Base-by-base conservation (phyloP, 1,139 yeast genomes). In the Zygoascus sp. region DNA sequence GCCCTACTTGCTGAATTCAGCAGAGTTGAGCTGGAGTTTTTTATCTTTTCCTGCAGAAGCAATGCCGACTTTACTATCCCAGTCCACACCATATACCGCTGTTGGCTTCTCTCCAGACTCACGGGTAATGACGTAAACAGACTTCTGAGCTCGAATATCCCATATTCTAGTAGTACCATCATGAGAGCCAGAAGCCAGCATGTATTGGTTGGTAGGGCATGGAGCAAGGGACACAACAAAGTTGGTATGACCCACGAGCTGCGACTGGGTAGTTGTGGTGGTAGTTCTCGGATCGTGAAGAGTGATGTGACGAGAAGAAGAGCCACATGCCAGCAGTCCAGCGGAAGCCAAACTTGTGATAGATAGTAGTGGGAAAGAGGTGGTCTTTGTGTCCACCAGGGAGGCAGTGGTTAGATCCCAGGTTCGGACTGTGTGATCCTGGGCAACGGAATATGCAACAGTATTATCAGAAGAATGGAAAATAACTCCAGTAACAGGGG, bases 81-180 rank as follows among this genome's bases (percentile, higher is more conserved):
- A 92, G 57, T 79, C 83, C 45, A 89, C 94, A 37, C 85, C 89
- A 64, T 88, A 87, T 20, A 92, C 92, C 64, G 89, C 87, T 36
- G 75, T 70, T 22, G 61, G 60, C 5, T 58, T 57, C 28, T 54
- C 58, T 19, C 62, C 58, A 28, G 76, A 73, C 57, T 83, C 81
- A 64, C 96, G 78, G 21, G 86, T 77, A 45, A 90, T 80, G n/a
- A 95, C 86, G 65, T 84, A 86, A 69, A 89, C 73, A n/a, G 95
- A 76, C 58, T 82, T 79, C 55, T 82, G 86, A 2, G 96, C 84
- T 60, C 99, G 80, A 10, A 90, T 77, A 66, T 92, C 99, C 99
- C 99, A 92, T 17, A 92, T 84, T 58, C 89, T 83, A 38, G 85
- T 94, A 1, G 96, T 85, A 21, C 97, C 97, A 66, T 92, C 99